phyloP scores from a whole-genome alignment of 345 rosid genomes.

The Syzygium jambos region DNA sequence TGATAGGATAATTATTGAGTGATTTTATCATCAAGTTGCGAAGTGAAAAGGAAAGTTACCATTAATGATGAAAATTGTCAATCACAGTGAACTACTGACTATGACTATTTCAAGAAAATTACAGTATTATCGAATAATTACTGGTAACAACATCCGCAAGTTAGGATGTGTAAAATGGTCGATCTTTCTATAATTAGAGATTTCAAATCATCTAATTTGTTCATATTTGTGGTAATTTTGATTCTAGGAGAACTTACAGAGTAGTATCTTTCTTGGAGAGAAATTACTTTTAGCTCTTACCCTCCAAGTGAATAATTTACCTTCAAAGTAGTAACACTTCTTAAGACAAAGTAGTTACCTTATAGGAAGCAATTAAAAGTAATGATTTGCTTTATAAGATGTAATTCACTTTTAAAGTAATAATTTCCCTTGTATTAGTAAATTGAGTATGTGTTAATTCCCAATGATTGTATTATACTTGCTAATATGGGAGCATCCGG shows the following conservation, averaged over 20 bases:
- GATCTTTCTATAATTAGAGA: neutral
- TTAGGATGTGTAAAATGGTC: neutral
- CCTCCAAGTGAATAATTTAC: neutral
- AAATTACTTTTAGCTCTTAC: neutral
- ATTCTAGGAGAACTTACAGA: neutral
- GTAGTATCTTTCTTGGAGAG: neutral
- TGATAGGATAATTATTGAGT: neutral
- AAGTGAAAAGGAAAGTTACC: neutral
- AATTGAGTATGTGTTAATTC: neutral
- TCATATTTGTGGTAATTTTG: neutral
- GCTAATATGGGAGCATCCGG: neutral
- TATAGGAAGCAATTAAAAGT: neutral
- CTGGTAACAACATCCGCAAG: accelerated
- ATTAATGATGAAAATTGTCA: neutral
- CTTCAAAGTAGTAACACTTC: neutral
- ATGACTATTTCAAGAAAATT: neutral
- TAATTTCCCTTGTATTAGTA: neutral
- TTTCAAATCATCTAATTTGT: neutral
- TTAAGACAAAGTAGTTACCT: neutral
- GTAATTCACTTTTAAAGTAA: neutral
- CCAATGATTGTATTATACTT: neutral
- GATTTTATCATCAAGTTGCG: neutral
- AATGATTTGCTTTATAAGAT: neutral
- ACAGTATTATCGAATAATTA: too few species aligned
- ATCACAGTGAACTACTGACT: neutral